Percentiles rank a stretch among this genome's conserved stretches.
These are phyloP conservation scores for Eucalyptus cladocalyx DNA, from an alignment of 345 rosid species.

Conservation along the genomic window DNA sequence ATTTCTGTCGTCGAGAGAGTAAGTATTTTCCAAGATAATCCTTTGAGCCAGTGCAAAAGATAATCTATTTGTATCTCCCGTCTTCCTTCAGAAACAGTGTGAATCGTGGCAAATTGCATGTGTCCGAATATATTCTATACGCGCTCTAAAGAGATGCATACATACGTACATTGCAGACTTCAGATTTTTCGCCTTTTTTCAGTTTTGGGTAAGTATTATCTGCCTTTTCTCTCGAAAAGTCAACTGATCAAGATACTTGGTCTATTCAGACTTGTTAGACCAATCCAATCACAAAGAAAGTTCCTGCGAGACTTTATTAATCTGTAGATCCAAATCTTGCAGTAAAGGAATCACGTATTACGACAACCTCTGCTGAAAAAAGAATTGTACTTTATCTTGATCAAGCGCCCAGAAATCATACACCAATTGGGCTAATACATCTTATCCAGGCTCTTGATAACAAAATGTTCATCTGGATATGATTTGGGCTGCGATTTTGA, in stretches of 20 bases:
- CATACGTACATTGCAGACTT: background rate
- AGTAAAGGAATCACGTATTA: background rate
- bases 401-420: background rate
- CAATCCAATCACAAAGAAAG: background rate
- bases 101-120: background rate
- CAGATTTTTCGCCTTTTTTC: background rate
- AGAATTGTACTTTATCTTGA: background rate
- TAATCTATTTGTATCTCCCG: background rate
- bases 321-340: background rate
- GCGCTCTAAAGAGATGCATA: background rate
- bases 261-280: background rate
- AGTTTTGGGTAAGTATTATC: background rate
- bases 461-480: background rate
- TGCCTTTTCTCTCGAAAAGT: background rate
- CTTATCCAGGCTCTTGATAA: background rate
- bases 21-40: background rate
- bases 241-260: background rate
- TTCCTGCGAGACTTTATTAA: background rate
- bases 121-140: background rate
- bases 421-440: background rate
- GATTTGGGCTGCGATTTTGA: constrained; percentile 12
- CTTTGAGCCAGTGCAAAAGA: background rate
- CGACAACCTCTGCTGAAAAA: background rate
- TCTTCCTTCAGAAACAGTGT: background rate
- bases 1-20: background rate